Base-by-base conservation (phyloP, 2,329 filamentous ascomycete genomes). In the Penicillium sp. region DNA sequence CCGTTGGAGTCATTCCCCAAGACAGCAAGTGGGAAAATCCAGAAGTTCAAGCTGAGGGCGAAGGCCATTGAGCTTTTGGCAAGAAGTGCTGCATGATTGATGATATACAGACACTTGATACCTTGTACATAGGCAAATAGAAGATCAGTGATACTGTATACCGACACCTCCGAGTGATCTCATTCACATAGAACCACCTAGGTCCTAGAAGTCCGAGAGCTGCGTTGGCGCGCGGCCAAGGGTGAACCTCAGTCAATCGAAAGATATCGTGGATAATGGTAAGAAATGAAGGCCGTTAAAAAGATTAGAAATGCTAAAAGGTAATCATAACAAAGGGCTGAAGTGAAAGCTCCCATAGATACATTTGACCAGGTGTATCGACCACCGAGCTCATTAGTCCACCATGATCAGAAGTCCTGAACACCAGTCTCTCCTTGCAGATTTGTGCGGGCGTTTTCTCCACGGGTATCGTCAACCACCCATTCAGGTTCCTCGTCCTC, bases 1-100 rank as follows among this genome's bases (percentile, higher is more conserved):
- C 63, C 67, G 5, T 61, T 63, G 0, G 81, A 87, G 1, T 84
- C 86, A n/a, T 95, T 90, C 70, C 93, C 93, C 18, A 97, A 96
- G 82, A 99, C 94, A 34, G 90, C 92, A 5, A 96, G 91, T 71
- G 93, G 93, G 22, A 99, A 99, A 83, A 92, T 97, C 52, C 91
- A 96, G 77, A 97, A 97, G 77, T 97, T 89, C 71, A 93, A 88
- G 77, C 72, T 97, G 66, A 83, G 85, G 67, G 88, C 92, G 14
- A 77, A 82, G 66, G 92, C 85, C 0, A 68, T 82, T 38, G 64
- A 76, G 60, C 60, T 83, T 50, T 58, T 85, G 44, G 72, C 68
- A 31, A 71, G 78, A 22, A 43, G 39, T 10, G 40, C 40, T 47
- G 32, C 36, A 46, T 47, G 13, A 45, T 34, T 47, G 34, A 22